Evolutionary conservation across 2,329 filamentous ascomycete species (phyloP).

Genomic region (Sclerotinia subarctica): DNA sequence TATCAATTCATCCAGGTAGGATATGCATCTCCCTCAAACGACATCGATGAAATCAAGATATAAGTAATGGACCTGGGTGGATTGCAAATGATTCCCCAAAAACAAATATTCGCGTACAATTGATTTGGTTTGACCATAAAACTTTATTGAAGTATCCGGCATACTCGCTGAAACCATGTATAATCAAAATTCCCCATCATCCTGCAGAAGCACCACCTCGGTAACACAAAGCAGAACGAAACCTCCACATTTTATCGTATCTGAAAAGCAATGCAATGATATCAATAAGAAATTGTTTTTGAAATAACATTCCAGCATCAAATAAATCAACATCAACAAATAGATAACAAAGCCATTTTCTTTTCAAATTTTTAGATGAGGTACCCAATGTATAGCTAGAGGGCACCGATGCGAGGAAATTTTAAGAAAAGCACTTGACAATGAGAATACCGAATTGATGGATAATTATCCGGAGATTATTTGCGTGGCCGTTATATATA

Average conservation of each 20-base stretch:
- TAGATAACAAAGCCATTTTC: background rate
- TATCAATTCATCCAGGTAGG: constrained; percentile 1
- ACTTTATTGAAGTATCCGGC: background rate
- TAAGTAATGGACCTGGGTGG: background rate
- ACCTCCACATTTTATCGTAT: background rate
- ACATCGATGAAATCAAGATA: background rate
- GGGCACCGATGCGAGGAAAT: background rate
- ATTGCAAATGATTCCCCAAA: too few species aligned
- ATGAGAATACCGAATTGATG: background rate
- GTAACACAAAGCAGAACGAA: background rate
- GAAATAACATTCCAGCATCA: background rate
- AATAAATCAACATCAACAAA: background rate
- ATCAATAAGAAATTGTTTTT: background rate
- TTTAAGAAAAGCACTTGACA: background rate
- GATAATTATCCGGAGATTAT: background rate
- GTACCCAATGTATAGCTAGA: background rate
- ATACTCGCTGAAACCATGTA: constrained; percentile 1
- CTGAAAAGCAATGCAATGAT: background rate
- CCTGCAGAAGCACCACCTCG: background rate
- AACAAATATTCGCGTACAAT: too few species aligned
- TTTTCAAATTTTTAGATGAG: background rate
- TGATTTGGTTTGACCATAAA: too few species aligned
- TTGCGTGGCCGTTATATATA: background rate
- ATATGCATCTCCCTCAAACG: background rate
- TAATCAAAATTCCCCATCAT: background rate